Evolutionary conservation across 148 eudicot species (phyloP).

Genomic region (Arctostaphylos glauca): DNA sequence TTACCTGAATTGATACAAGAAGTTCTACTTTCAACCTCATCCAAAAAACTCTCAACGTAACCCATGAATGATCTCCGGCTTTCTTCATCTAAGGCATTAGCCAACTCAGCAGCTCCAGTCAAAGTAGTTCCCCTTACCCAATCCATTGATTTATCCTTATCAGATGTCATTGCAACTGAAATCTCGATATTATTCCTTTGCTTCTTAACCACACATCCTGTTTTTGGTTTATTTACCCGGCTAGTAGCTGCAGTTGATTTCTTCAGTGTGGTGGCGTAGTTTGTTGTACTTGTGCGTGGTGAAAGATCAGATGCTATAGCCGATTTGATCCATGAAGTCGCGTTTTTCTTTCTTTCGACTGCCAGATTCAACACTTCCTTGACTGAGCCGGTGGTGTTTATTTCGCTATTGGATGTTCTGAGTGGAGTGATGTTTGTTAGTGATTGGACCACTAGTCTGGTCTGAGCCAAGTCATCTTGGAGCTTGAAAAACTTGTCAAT

Average conservation of each 20-base stretch:
- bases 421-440: constrained; percentile 40
- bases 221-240: constrained; percentile 25
- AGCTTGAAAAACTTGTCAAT: constrained; percentile 43
- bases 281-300: constrained; percentile 9
- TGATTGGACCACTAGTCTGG: constrained; percentile 39
- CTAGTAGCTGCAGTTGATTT: constrained; percentile 18
- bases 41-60: constrained; percentile 40
- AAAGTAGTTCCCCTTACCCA: constrained; percentile 36
- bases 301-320: constrained; percentile 47
- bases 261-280: constrained; percentile 18
- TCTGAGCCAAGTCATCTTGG: constrained; percentile 36
- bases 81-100: constrained; percentile 31
- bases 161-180: constrained; percentile 20
- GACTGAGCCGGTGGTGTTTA: constrained; percentile 22
- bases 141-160: constrained; percentile 24
- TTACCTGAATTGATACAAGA: constrained; percentile 16
- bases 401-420: constrained; percentile 27
- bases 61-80: constrained; percentile 37
- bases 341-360: constrained; percentile 46
- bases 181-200: constrained; percentile 23
- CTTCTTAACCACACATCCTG: constrained; percentile 15
- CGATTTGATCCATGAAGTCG: constrained; percentile 45
- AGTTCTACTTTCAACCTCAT: constrained; percentile 34
- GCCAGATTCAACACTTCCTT: constrained; percentile 39
- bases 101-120: constrained; percentile 23